Percentiles rank a stretch among this genome's conserved stretches.
Conservation (phyloP, 768 basidiomycete species). For the Pholiota microspora region DNA sequence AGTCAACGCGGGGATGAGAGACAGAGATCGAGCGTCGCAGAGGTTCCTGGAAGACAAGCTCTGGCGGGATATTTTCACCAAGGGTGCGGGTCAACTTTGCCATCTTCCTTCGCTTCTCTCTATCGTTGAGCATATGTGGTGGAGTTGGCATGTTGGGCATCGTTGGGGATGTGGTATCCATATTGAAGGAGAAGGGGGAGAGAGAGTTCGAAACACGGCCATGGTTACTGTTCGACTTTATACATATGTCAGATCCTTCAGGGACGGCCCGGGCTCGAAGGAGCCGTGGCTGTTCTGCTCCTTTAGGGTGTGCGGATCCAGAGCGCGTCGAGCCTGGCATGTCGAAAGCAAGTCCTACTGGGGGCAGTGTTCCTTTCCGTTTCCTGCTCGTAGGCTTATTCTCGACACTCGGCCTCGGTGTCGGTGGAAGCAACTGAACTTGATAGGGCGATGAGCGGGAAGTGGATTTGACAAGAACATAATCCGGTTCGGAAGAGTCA, state of each 20-base stretch:
- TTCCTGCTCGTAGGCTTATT: conserved; percentile 9
- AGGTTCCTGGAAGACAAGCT: conserved; percentile 40
- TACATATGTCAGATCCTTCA: background rate
- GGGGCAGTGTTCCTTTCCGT: conserved; percentile 14
- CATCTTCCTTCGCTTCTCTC: conserved; percentile 44
- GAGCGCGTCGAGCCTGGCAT: conserved; percentile 13
- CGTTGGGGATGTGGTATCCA: conserved; percentile 1
- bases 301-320: background rate
- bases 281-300: background rate
- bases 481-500: conserved; percentile 11
- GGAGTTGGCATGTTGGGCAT: conserved; percentile 4
- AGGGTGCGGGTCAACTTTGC: conserved; percentile 57
- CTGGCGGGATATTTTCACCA: conserved; percentile 57
- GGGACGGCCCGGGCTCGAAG: background rate
- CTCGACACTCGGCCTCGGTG: background rate
- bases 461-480: conserved; percentile 15
- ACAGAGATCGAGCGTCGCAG: background rate
- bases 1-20: background rate
- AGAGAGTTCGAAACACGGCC: background rate
- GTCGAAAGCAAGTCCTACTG: conserved; percentile 17
- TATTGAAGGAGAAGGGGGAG: conserved; percentile 12
- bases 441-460: conserved; percentile 17
- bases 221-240: background rate
- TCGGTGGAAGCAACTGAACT: conserved; percentile 1
- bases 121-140: conserved; percentile 16